Conservation (phyloP, 345 rosid genomes). For the Brassica napus region DNA sequence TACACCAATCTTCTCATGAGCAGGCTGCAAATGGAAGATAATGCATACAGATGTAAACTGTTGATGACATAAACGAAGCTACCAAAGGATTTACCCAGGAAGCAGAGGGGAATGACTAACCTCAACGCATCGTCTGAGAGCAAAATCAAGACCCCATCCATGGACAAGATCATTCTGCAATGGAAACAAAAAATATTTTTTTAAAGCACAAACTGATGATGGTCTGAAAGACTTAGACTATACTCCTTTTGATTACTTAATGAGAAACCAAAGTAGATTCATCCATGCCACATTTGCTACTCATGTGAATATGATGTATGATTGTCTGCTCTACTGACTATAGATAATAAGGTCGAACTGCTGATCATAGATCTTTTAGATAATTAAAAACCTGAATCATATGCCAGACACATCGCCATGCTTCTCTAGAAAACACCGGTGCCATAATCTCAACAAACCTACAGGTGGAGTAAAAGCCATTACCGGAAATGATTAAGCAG, state of each 20-base stretch:
- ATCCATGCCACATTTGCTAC: not conserved
- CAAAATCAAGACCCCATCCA: constrained; percentile 99
- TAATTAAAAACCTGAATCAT: constrained; percentile 76
- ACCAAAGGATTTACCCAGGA: not conserved
- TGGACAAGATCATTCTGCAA: constrained; percentile 95
- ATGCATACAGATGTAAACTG: not conserved
- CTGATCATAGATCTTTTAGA: constrained; percentile 23
- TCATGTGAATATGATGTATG: not conserved
- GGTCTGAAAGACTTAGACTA: not conserved
- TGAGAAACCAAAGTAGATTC: not conserved
- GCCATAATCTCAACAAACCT: constrained; percentile 99
- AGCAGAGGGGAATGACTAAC: constrained; percentile 39
- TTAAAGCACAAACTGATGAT: constrained; percentile 1
- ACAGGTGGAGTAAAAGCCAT: constrained; percentile 35
- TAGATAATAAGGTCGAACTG: not conserved
- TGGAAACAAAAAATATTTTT: constrained; percentile 12
- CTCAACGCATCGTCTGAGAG: constrained; percentile 88
- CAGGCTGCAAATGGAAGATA: constrained; percentile 59
- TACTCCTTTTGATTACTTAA: not conserved
- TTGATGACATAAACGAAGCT: constrained; percentile 1
- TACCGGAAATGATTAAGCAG: not conserved
- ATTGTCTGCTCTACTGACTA: not conserved
- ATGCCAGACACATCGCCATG: constrained; percentile 97
- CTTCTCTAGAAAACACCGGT: constrained; percentile 86
- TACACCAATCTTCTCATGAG: constrained; percentile 92